Percentiles rank a stretch among this genome's conserved stretches.
Conservation (phyloP, 2,329 filamentous ascomycete genomes). For the Sarocladium strictum region DNA sequence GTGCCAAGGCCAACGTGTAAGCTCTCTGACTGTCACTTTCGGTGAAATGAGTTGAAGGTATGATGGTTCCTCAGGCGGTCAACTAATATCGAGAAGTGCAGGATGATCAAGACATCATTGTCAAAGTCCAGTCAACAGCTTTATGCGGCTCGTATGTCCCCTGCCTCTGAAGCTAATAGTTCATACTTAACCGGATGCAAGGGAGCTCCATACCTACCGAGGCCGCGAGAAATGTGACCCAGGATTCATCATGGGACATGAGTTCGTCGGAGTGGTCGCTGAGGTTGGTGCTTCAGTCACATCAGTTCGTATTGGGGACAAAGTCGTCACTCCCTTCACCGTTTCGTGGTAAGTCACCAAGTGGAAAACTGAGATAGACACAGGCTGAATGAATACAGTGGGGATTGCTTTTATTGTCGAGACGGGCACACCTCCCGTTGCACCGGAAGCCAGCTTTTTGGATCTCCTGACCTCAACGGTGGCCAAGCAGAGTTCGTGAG, state of each 20-base stretch:
- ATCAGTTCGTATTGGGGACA: constrained; percentile 25
- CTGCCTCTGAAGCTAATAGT: neutral
- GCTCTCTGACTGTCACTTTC: neutral
- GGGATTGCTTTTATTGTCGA: constrained; percentile 80
- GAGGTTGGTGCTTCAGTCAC: constrained; percentile 59
- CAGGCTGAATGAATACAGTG: constrained; percentile 16
- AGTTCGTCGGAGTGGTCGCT: constrained; percentile 68
- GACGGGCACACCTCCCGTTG: constrained; percentile 74
- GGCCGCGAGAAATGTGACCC: constrained; percentile 63
- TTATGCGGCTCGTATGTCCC: constrained; percentile 69
- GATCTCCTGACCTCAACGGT: constrained; percentile 63
- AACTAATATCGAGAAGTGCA: constrained; percentile 37
- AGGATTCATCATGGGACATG: constrained; percentile 63
- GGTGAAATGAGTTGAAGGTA: neutral
- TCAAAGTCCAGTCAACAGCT: constrained; percentile 72
- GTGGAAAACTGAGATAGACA: constrained; percentile 3
- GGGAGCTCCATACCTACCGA: constrained; percentile 71
- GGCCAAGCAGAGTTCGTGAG: constrained; percentile 79
- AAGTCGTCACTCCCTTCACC: constrained; percentile 13
- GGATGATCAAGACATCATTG: constrained; percentile 64
- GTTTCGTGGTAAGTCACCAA: constrained; percentile 11
- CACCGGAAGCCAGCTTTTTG: constrained; percentile 63
- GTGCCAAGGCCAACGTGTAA: constrained; percentile 58
- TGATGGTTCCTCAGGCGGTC: neutral
- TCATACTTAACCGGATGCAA: neutral